Base-by-base conservation (phyloP, 2,329 filamentous ascomycete species). In the Fusarium bactridioides region DNA sequence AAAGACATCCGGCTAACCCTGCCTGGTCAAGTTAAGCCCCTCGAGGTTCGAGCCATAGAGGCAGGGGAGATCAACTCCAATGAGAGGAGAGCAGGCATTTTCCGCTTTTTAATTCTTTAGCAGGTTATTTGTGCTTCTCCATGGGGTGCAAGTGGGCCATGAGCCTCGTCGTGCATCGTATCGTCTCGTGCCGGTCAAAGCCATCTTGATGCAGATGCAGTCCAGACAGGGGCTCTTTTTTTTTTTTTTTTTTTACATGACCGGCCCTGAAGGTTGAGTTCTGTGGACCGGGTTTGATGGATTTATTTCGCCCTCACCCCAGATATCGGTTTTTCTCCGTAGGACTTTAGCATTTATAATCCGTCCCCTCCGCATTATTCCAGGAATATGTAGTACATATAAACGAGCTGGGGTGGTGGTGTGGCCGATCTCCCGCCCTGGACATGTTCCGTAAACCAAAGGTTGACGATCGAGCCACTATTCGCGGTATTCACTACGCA, bases 221-320 rank as follows among this genome's bases (percentile, higher is more conserved):
- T 9, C 63, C 62, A 74, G 67, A 56, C 68, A 50, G 47, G 29
- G 47, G 29, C 54, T 66, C 38, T 33, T 54, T 44, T 43, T 29
- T 31, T 66, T 33, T 54, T 44, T 43, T 29, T 31, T 66, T 37
- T 31, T 45, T 37, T 31, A 55, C 54, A 59, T 68, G 57, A 65
- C 69, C 72, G 62, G 69, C 53, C 69, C 70, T 74, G 65, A 67
- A 31, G 67, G 51, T 72, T 76, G 74, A 72, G 61, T 54, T 75
- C 54, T 61, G 47, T 51, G 47, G 54, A 44, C 58, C 47, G 63
- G 45, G 31, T 63, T 65, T 44, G 45, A 64, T 73, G 60, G 64
- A 69, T 61, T 54, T 53, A 18, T 31, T 18, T 27, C n/a, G 21
- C 21, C 27, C 21, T 48, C 45, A 37, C 13, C 33, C 50, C n/a